Evolutionary conservation across 805 yeast species (phyloP), one percentile per base, ranked within the genome.

Genomic region (Henningerozyma blattae): DNA sequence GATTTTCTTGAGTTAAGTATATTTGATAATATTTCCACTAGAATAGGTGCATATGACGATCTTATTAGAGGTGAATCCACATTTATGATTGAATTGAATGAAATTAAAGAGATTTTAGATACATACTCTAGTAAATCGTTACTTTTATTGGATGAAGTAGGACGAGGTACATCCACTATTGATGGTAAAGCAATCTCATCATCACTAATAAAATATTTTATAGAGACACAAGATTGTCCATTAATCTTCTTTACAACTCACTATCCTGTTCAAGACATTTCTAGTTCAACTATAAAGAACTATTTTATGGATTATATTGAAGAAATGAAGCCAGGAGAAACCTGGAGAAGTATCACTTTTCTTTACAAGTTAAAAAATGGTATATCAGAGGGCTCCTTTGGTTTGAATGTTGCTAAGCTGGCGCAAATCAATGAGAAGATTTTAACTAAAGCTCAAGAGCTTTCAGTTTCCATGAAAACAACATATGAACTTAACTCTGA

Each of bases 31-130:
- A 53, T 72, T 0, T 60, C 54, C 34, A 68, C 75, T 1, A 58
- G 91, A 31, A 78, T 84, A 75, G 94, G 95, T 0, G 91, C 95
- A 0, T 68, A 72, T 26, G 96, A 86, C 56, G 73, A 84, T 46
- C 62, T 86, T 30, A 45, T 84, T 32, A 63, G 64, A 16, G 89
- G 91, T 2, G 74, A 81, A 45, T 82, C 94, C 0, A 86, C 95
- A 0, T 86, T 87, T 50, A 82, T 83, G 83, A 83, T 94, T 18
- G 99, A 91, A 56, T 86, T 91, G 96, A 65, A 85, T 34, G 98
- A 91, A 49, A 84, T 95, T 34, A 78, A 95, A 0, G 74, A 89
- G 2, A 89, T 91, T 43, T 64, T 91, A 37, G 75, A 81, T 39
- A 72, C 82, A 6, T 87, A 94, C 2, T 77, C 91, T 0, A 57